Percentiles rank a stretch among this genome's conserved stretches.
Evolutionary conservation across 129 eudicot species (phyloP).

Genomic region (Silybum marianum): DNA sequence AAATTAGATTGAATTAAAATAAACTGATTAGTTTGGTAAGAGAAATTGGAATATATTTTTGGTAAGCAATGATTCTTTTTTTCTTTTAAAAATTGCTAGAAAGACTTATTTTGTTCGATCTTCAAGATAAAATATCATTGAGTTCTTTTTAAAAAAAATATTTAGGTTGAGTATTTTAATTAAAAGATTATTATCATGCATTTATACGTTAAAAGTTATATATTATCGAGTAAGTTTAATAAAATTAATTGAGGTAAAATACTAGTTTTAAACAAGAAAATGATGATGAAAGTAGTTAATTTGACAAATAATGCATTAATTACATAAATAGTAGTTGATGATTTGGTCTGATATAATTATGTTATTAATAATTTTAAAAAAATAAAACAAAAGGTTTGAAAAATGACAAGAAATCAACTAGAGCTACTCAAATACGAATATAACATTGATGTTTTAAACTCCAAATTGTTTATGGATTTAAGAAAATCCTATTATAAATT

Average conservation of each 20-base stretch:
- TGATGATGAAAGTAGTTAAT: background rate
- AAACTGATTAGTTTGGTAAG: constrained; percentile 11
- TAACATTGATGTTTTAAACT: too few species aligned
- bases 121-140: background rate
- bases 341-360: background rate
- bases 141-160: too few species aligned
- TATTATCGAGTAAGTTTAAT: background rate
- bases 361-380: too few species aligned
- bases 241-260: background rate
- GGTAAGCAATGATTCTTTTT: constrained; percentile 25
- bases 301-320: too few species aligned
- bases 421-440: background rate
- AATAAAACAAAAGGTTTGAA: too few species aligned
- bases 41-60: constrained; percentile 11
- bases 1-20: background rate
- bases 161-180: background rate
- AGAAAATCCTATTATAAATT: too few species aligned
- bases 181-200: background rate
- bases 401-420: background rate
- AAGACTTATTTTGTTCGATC: background rate
- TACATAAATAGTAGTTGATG: background rate
- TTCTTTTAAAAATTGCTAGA: background rate
- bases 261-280: too few species aligned
- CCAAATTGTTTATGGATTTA: too few species aligned
- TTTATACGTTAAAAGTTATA: too few species aligned